Conservation (phyloP, 176 grass and related monocot genomes). For the Raddia distichophylla region DNA sequence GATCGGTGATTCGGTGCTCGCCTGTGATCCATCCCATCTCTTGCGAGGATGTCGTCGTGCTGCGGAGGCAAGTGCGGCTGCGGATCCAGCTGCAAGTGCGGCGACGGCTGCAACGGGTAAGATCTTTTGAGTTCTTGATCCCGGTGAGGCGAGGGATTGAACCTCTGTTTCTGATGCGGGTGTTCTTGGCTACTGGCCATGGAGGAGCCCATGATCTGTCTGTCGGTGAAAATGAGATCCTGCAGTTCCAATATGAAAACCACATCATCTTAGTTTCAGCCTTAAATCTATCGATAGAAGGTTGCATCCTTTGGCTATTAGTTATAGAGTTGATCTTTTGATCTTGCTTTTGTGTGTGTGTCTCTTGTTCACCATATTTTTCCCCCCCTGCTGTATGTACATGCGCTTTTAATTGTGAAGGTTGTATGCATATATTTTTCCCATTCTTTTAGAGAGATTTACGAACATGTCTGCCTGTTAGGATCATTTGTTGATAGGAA, state of each 20-base stretch:
- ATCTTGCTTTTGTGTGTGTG: background rate
- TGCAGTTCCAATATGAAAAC: too few species aligned
- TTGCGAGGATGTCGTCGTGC: conserved; percentile 77
- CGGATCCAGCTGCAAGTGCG: conserved; percentile 73
- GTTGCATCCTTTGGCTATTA: background rate
- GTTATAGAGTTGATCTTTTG: background rate
- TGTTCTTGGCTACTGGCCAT: background rate
- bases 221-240: background rate
- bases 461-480: too few species aligned
- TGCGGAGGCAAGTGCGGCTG: conserved; percentile 95
- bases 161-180: background rate
- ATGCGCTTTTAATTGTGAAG: too few species aligned
- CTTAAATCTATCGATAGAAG: background rate
- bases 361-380: background rate
- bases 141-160: background rate
- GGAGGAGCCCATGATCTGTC: background rate
- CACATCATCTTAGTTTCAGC: too few species aligned
- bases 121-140: background rate
- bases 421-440: too few species aligned
- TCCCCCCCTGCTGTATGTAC: too few species aligned
- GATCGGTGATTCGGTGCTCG: too few species aligned
- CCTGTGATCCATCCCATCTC: background rate
- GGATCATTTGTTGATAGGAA: too few species aligned
- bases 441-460: too few species aligned
- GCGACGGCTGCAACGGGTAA: conserved; percentile 82